Conservation (phyloP, 805 yeast species). For the Metschnikowia vanudenii region DNA sequence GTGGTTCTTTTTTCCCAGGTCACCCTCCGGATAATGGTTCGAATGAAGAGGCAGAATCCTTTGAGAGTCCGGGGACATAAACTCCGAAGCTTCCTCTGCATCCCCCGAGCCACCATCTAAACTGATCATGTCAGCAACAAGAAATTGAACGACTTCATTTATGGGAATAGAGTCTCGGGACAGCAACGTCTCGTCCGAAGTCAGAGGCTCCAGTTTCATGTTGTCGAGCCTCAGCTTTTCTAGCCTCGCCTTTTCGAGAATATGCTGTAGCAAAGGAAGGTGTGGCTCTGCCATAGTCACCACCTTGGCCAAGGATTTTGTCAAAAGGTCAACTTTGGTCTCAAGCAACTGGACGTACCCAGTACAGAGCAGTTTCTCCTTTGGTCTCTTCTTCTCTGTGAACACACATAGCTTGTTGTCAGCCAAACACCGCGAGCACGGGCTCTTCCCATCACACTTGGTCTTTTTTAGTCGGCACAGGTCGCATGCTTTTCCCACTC, state of each 20-base stretch:
- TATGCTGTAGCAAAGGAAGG: conserved; percentile 26
- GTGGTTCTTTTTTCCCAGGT: too few species aligned
- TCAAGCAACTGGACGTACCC: conserved; percentile 66
- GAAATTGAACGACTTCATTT: conserved; percentile 45
- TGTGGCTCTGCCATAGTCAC: conserved; percentile 30
- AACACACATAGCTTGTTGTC: conserved; percentile 61
- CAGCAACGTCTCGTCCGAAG: conserved; percentile 3
- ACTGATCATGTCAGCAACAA: conserved; percentile 41
- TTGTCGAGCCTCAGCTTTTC: too few species aligned
- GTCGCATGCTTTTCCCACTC: conserved; percentile 67
- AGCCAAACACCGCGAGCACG: conserved; percentile 53
- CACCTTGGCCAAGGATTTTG: conserved; percentile 48
- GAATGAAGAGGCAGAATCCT: too few species aligned
- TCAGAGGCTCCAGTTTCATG: conserved; percentile 3
- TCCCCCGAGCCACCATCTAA: conserved; percentile 23
- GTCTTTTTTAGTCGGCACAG: conserved; percentile 62
- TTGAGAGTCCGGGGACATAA: too few species aligned
- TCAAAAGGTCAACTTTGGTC: conserved; percentile 52
- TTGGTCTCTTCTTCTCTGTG: conserved; percentile 52
- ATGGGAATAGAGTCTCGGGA: conserved; percentile 32
- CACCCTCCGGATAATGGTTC: too few species aligned
- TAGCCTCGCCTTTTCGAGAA: conserved; percentile 16
- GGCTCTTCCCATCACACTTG: conserved; percentile 61
- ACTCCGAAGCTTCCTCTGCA: too few species aligned
- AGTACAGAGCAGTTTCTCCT: conserved; percentile 54